phyloP scores from a whole-genome alignment of 2,329 filamentous ascomycete species.

The Aspergillus ochraceoroseus region DNA sequence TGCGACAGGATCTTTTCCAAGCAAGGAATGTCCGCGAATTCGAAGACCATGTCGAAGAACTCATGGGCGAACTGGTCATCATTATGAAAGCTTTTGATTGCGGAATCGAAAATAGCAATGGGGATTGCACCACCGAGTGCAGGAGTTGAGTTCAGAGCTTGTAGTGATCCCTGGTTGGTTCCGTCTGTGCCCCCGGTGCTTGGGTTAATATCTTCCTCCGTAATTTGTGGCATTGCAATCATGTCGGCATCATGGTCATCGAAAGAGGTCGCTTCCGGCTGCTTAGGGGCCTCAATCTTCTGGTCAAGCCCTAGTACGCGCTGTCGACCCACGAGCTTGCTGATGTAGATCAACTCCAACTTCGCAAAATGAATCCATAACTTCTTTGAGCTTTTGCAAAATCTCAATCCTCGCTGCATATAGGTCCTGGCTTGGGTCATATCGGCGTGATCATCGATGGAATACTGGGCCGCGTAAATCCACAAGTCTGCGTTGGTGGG shows the following conservation, averaged over 20 bases:
- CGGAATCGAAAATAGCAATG: conserved; percentile 82
- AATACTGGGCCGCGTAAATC: conserved; percentile 74
- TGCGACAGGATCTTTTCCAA: conserved; percentile 65
- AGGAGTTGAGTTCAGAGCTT: conserved; percentile 65
- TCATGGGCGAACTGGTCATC: conserved; percentile 60
- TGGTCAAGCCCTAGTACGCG: conserved; percentile 60
- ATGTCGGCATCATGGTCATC: conserved; percentile 52
- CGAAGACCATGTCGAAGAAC: conserved; percentile 75
- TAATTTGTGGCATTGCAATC: conserved; percentile 56
- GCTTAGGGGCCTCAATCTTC: conserved; percentile 36
- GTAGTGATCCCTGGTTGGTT: conserved; percentile 53
- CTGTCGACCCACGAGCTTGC: conserved; percentile 70
- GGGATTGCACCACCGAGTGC: conserved; percentile 91
- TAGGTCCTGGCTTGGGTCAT: conserved; percentile 80
- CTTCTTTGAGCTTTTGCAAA: conserved; percentile 68
- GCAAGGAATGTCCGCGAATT: conserved; percentile 63
- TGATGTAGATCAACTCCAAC: conserved; percentile 87
- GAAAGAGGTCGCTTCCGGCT: conserved; percentile 32
- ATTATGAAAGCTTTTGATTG: conserved; percentile 71
- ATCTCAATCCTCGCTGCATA: conserved; percentile 84
- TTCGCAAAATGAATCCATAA: conserved; percentile 89
- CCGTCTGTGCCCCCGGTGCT: conserved; percentile 50
- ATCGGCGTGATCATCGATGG: conserved; percentile 73
- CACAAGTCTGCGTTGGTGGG: conserved; percentile 78
- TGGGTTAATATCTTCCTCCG: conserved; percentile 58